Conservation (phyloP, 768 basidiomycete species). For the Leccinum variicolor region DNA sequence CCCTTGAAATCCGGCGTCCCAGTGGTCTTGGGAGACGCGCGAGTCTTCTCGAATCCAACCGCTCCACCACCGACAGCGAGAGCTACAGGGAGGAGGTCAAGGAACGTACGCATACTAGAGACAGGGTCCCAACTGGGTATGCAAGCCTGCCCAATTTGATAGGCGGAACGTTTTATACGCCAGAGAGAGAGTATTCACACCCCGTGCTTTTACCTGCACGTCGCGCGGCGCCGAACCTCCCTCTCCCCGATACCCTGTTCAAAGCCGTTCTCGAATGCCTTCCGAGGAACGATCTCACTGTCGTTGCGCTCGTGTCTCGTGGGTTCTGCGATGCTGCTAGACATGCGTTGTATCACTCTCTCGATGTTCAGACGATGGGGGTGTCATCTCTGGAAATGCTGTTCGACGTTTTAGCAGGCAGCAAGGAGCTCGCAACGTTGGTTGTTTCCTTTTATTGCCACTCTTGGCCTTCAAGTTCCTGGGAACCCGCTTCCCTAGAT, state of each 20-base stretch:
- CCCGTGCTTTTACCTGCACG: background rate
- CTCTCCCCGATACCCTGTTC: conserved; percentile 20
- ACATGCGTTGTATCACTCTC: conserved; percentile 20
- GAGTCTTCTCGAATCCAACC: conserved; percentile 20
- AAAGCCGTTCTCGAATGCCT: conserved; percentile 21
- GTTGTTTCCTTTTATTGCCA: conserved; percentile 24
- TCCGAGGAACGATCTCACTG: conserved; percentile 13
- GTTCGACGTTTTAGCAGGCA: conserved; percentile 18
- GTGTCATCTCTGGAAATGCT: conserved; percentile 16
- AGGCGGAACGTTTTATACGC: conserved; percentile 10
- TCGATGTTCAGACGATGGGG: conserved; percentile 16
- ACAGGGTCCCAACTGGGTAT: conserved; percentile 1
- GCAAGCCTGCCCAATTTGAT: conserved; percentile 21
- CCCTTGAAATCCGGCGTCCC: conserved; percentile 32
- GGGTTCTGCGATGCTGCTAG: conserved; percentile 21
- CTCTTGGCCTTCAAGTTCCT: conserved; percentile 17
- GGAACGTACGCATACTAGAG: background rate
- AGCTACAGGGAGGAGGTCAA: background rate
- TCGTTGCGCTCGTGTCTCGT: conserved; percentile 24
- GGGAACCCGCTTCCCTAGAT: conserved; percentile 4
- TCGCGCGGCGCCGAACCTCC: background rate
- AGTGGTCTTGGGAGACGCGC: conserved; percentile 31
- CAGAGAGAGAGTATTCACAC: background rate
- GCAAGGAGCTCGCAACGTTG: conserved; percentile 19
- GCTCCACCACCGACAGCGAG: conserved; percentile 11